Evolutionary conservation across 768 basidiomycete species (phyloP), one percentile per base, ranked within the genome.

Genomic region (Auricularia sp.): DNA sequence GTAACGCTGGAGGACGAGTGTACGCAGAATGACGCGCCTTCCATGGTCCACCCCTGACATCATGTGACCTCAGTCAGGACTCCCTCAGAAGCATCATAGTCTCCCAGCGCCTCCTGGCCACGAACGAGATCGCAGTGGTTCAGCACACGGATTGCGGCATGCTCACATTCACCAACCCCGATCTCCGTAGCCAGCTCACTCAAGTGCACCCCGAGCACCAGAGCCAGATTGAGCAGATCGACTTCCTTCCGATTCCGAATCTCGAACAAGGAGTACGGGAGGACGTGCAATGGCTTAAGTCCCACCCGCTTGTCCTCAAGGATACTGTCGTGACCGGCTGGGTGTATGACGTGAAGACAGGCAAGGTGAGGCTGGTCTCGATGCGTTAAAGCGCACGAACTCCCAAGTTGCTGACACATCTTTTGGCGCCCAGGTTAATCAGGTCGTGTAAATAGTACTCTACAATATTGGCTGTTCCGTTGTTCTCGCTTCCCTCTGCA

Each of bases 121-220:
- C 88, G 10, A 78, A 79, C 16, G 85, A 88, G 74, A 81, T 89
- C 62, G 81, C 85, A 3, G 75, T 90, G 62, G 81, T 88, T 72
- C 86, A 85, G 71, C 89, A 90, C 73, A 87, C 85, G 1, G 85
- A 80, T 59, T 89, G 88, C 70, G 88, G 88, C 58, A 89, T 90
- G 87, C 75, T 85, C 59, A 83, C 82, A 0, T 88, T 89, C 76
- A 79, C 75, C 4, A 80, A 79, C 34, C 73, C 78, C 0, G 72
- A 82, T 63, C 75, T 88, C 33, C 82, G 81, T 62, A 69, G 73
- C 18, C 74, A 82, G 61, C 78, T 88, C 68, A 83, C 81, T 69
- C 75, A 78, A 45, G 75, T 78, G 34, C 74, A 77, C 47, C 78
- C 80, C 16, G 75, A 66, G 45, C 63, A 76, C 66, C 62, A 58